Conservation (phyloP, 768 basidiomycete species). For the Calvatia gigantea region DNA sequence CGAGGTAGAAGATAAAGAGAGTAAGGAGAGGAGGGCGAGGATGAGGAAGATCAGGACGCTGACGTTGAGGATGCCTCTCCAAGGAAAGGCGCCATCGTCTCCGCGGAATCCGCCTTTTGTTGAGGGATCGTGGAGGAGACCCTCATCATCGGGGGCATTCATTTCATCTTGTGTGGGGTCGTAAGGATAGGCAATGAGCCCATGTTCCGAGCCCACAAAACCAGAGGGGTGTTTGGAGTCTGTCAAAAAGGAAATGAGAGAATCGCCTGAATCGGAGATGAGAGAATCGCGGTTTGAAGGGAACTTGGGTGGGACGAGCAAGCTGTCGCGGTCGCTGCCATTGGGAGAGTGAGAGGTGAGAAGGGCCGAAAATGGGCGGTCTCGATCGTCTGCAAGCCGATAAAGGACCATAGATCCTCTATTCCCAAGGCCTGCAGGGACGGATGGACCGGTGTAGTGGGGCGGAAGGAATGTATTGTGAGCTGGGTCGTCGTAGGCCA, state of each 20-base stretch:
- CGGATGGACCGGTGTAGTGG: slow-evolving; percentile 16
- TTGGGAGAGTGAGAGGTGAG: not conserved
- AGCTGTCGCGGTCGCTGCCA: slow-evolving; percentile 18
- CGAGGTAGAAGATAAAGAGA: slow-evolving; percentile 83
- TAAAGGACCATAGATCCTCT: slow-evolving; percentile 66
- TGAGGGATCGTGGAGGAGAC: slow-evolving; percentile 65
- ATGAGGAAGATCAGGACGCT: slow-evolving; percentile 63
- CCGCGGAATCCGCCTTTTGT: slow-evolving; percentile 24
- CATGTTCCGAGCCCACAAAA: slow-evolving; percentile 23
- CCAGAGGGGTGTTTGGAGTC: slow-evolving; percentile 66
- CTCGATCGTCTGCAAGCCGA: slow-evolving; percentile 44
- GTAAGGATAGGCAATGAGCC: slow-evolving; percentile 66
- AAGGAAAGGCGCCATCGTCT: slow-evolving; percentile 33
- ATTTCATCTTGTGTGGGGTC: slow-evolving; percentile 58
- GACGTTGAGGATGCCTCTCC: slow-evolving; percentile 60
- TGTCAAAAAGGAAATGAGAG: slow-evolving; percentile 48
- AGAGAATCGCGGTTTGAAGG: slow-evolving; percentile 27
- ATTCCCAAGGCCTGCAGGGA: slow-evolving; percentile 23
- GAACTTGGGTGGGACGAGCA: slow-evolving; percentile 32
- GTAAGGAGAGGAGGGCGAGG: slow-evolving; percentile 52
- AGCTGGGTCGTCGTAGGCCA: slow-evolving; percentile 1
- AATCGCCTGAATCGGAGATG: slow-evolving; percentile 31
- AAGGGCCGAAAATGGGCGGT: not conserved
- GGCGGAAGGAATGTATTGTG: not conserved
- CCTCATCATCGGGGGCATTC: slow-evolving; percentile 66